Percentiles rank a stretch among this genome's conserved stretches.
These are phyloP conservation scores for Alternaria atra DNA, from an alignment of 2,329 filamentous ascomycete genomes.

Conservation along the genomic window DNA sequence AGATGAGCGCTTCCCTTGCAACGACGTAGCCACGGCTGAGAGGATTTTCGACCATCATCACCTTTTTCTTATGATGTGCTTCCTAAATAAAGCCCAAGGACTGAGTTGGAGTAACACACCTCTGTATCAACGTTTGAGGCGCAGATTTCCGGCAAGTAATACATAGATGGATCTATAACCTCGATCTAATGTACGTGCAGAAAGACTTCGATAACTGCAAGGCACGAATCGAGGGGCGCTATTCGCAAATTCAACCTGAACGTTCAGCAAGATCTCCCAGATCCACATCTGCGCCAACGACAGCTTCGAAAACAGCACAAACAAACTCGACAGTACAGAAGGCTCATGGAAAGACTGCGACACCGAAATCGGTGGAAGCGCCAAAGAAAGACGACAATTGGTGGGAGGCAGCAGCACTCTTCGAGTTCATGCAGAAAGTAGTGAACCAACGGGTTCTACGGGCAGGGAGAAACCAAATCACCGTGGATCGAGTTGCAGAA, in stretches of 20 bases:
- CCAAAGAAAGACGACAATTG: conserved; percentile 53
- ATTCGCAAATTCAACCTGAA: conserved; percentile 22
- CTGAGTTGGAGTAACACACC: conserved; percentile 56
- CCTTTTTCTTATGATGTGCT: conserved; percentile 57
- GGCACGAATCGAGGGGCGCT: conserved; percentile 43
- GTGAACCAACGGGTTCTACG: conserved; percentile 44
- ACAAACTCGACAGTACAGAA: conserved; percentile 11
- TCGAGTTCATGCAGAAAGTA: conserved; percentile 53
- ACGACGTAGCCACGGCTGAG: conserved; percentile 34
- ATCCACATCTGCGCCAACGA: conserved; percentile 13
- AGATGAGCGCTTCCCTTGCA: conserved; percentile 40
- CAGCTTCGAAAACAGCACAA: conserved; percentile 8
- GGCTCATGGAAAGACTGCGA: conserved; percentile 13
- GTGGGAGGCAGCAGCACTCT: conserved; percentile 50
- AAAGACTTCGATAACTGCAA: conserved; percentile 44
- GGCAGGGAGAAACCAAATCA: conserved; percentile 43
- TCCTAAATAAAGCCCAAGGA: conserved; percentile 56
- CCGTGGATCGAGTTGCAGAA: conserved; percentile 43
- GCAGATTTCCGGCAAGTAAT: conserved; percentile 47
- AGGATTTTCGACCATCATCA: conserved; percentile 48
- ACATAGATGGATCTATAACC: background rate
- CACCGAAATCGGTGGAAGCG: conserved; percentile 19
- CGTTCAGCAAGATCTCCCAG: conserved; percentile 18
- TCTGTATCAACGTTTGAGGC: conserved; percentile 53
- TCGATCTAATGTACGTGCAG: conserved; percentile 26